These are phyloP conservation scores for Pecoramyces ruminantium DNA, from an alignment of 192 early-diverging fungal genomes.

Conservation along the genomic window DNA sequence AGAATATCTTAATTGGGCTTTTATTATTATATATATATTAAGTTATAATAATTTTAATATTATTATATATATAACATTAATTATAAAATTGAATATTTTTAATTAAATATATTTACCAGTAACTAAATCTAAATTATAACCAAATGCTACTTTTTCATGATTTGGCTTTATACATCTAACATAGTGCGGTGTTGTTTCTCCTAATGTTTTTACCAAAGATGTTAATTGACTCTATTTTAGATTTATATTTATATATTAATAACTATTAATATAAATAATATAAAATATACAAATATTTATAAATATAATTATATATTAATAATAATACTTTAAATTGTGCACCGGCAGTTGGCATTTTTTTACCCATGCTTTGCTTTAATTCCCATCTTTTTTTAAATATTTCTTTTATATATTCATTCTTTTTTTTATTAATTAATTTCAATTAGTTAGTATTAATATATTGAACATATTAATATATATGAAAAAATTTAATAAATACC, in stretches of 20 bases:
- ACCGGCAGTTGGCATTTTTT: slow-evolving; percentile 8
- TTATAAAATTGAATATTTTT: no score
- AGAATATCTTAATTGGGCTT: slow-evolving; percentile 32
- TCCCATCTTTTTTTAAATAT: slow-evolving; percentile 12
- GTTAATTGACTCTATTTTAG: slow-evolving; percentile 15
- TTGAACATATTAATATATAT: no score
- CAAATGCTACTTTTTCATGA: slow-evolving; percentile 24
- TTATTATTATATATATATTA: background rate
- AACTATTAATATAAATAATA: no score
- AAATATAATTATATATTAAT: background rate
- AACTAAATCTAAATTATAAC: slow-evolving; percentile 27
- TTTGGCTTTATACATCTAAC: slow-evolving; percentile 44
- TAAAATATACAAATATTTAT: no score
- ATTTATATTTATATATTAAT: no score
- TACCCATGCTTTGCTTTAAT: slow-evolving; percentile 3
- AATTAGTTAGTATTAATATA: background rate
- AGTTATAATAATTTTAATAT: slow-evolving; percentile 1
- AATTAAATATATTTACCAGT: slow-evolving; percentile 9
- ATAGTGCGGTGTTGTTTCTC: slow-evolving; percentile 31
- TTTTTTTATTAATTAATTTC: background rate
- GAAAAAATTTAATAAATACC: slow-evolving; percentile 14
- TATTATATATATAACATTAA: background rate
- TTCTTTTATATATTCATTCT: slow-evolving; percentile 19
- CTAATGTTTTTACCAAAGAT: slow-evolving; percentile 22
- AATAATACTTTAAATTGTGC: slow-evolving; percentile 3